Evolutionary conservation across 2,329 filamentous ascomycete species (phyloP), one percentile per base, ranked within the genome.

Genomic region (Cercospora zeae-maydis): DNA sequence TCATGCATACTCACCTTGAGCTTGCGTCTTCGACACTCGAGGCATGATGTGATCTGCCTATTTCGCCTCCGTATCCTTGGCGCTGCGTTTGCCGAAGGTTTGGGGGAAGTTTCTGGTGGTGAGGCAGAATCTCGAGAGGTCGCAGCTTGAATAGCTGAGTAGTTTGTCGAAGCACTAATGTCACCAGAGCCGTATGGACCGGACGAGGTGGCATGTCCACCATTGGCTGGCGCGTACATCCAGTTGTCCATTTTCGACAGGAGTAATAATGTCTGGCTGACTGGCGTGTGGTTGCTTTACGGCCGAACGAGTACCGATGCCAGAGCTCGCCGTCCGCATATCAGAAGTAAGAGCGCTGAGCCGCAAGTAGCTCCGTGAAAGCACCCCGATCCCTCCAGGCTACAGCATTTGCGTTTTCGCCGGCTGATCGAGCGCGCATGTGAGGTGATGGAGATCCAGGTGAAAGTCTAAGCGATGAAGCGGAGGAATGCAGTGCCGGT

Each of bases 11-110:
- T 19, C 14, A 57, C 54, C 54, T 90, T 91, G 61, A 92, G 80
- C 76, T 93, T 93, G 42, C 90, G 84, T 21, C 89, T 84, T 39
- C 90, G 84, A 73, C 88, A 91, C 74, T 89, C 86, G 34, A 88
- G 81, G 73, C 87, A 91, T 30, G 86, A 88, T 65, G 84, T 84
- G 75, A 90, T 88, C 80, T 88, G 83, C 30, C 73, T 60, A 61
- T 75, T 75, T 11, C 73, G 64, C 13, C 73, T 61, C 1, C 73
- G 69, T 24, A 74, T 71, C 36, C 58, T 58, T 8, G 62, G 54
- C 19, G 59, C 51, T 34, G 31, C 56, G 30, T 34, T 31, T 54
- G 49, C 57, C 24, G 56, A 30, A 39, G 49, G 14, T 24, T 58
- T 34, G 16, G 31, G 19, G 14, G 31, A 27, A 11, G 30, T 16